Evolutionary conservation across 257 asterid genomes (phyloP), one percentile per base, ranked within the genome.

Genomic region (Osmanthus fragrans): DNA sequence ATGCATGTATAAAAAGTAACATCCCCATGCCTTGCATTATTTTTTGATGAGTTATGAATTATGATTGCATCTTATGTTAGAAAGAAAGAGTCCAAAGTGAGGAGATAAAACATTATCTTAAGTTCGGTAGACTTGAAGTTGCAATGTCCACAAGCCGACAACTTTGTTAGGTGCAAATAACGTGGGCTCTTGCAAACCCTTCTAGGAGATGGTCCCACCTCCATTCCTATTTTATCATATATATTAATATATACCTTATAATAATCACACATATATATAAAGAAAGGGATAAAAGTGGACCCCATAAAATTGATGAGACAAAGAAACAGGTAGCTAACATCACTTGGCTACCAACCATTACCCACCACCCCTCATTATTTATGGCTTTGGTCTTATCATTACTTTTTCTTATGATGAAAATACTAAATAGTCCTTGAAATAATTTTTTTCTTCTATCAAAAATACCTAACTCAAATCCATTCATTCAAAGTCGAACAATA

Each of bases 101-200:
- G 66, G 66, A 23, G 66, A 58, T 30, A 58, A n/a, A n/a, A 58
- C 66, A 58, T 58, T 58, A 58, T 58, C 66, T 58, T 15, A 58
- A 58, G 66, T 19, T 54, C 21, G 66, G 66, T 58, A 58, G 66
- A 47, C 1, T 42, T 42, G 4, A 7, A 0, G 19, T 4, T 47
- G 66, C 66, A 58, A 58, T 58, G 66, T n/a, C 30, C 66, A 21
- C 66, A 21, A 8, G 30, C 66, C 21, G 66, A 58, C 66, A 58
- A 21, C 66, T n/a, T 21, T 58, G 66, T 58, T 58, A 58, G 66
- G 66, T 58, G 15, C 66, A 58, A 56, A 23, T n/a, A 58, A 58
- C 66, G 13, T 58, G 66, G 30, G 66, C 66, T 58, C 66, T 21
- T 58, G 66, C 66, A 19, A 56, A 19, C 65, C 65, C 65, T 56